Evolutionary conservation across 2,329 filamentous ascomycete species (phyloP).

Genomic region (Remersonia thermophila): DNA sequence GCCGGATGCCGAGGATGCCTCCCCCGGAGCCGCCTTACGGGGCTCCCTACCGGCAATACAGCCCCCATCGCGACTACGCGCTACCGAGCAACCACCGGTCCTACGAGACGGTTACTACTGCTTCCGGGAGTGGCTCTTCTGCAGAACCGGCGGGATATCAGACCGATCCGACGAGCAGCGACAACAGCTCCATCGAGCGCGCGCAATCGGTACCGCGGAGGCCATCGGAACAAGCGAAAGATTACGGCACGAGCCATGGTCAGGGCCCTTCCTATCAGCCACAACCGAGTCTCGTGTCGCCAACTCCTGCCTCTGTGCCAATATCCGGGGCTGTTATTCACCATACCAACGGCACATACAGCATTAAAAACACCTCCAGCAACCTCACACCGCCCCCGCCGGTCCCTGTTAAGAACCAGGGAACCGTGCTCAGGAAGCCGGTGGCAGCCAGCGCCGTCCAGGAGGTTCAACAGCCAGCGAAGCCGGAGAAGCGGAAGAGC

Average conservation of each 20-base stretch:
- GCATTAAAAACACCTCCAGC: conserved; percentile 4
- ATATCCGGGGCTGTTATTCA: conserved; percentile 9
- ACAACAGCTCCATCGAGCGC: conserved; percentile 83
- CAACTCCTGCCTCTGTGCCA: conserved; percentile 11
- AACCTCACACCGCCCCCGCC: conserved; percentile 16
- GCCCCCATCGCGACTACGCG: conserved; percentile 34
- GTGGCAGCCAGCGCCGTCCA: conserved; percentile 3
- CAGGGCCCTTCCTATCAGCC: conserved; percentile 32
- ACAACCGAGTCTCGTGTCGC: conserved; percentile 26
- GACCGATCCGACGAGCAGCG: conserved; percentile 76
- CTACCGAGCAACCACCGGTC: conserved; percentile 60
- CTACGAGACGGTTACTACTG: conserved; percentile 76
- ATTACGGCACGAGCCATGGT: conserved; percentile 51
- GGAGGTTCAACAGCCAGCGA: conserved; percentile 14
- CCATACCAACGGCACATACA: conserved; percentile 9
- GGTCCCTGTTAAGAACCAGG: conserved; percentile 23
- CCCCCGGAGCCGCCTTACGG: conserved; percentile 32
- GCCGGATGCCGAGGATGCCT: conserved; percentile 30
- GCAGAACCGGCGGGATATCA: conserved; percentile 66
- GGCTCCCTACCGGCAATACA: conserved; percentile 25
- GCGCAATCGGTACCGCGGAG: conserved; percentile 44
- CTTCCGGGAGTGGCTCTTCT: conserved; percentile 58
- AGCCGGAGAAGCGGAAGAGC: conserved; percentile 67
- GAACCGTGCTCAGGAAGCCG: conserved; percentile 18
- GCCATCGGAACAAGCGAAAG: conserved; percentile 40